A percentile compares a stretch with the other conserved stretches of the same genome.
Conservation (phyloP, 75 land plant genomes). For the Picea glauca region DNA sequence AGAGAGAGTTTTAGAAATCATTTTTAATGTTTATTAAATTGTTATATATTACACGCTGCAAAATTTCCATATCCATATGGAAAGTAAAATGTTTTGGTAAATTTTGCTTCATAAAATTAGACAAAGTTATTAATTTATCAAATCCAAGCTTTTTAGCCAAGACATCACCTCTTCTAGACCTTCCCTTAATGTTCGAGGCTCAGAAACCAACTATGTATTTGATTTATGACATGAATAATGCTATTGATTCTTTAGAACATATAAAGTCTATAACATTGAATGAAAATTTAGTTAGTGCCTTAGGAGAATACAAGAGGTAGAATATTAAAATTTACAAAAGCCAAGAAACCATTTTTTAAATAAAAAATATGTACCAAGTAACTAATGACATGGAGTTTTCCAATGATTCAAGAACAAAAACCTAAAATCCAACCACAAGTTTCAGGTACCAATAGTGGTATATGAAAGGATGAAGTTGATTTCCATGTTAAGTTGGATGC, state of each 20-base stretch:
- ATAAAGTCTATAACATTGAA: slow-evolving; percentile 53
- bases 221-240: slow-evolving; percentile 89
- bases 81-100: too few relatives aligned
- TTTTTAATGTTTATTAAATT: too few relatives aligned
- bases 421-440: slow-evolving; percentile 67
- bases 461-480: slow-evolving; percentile 42
- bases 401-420: slow-evolving; percentile 52
- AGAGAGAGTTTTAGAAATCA: too few relatives aligned
- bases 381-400: slow-evolving; percentile 63
- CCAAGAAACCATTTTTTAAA: neutral
- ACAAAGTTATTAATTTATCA: slow-evolving; percentile 1
- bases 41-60: too few relatives aligned
- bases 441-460: slow-evolving; percentile 65
- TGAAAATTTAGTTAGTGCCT: slow-evolving; percentile 6
- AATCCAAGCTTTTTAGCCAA: slow-evolving; percentile 57
- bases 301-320: neutral
- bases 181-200: slow-evolving; percentile 69
- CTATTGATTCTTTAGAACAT: slow-evolving; percentile 78
- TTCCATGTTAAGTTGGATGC: slow-evolving; percentile 69
- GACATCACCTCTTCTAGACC: slow-evolving; percentile 65
- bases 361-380: slow-evolving; percentile 46
- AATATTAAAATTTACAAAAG: neutral
- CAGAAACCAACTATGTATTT: slow-evolving; percentile 64
- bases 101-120: too few relatives aligned
- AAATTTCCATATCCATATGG: too few relatives aligned